phyloP scores from a whole-genome alignment of 2,329 filamentous ascomycete species.

The Parasarocladium wereldwijsianum region DNA sequence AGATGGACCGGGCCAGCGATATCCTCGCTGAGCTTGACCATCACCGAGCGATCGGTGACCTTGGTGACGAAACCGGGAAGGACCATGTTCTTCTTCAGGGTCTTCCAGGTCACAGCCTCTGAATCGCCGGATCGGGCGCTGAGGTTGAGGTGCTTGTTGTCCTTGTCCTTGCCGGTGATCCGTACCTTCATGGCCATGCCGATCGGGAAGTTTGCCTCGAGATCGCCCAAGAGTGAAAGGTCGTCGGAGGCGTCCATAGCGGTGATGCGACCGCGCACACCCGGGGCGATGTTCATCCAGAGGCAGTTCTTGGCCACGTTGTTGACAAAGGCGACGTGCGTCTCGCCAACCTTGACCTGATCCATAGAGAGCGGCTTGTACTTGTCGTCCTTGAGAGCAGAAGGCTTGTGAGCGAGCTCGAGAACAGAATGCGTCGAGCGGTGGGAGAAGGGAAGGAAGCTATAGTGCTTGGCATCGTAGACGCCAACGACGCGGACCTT shows the following conservation, averaged over 20 bases:
- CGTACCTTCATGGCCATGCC: constrained; percentile 77
- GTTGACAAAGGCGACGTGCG: constrained; percentile 76
- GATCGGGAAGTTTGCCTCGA: constrained; percentile 69
- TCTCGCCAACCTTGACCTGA: constrained; percentile 56
- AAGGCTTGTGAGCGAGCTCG: constrained; percentile 72
- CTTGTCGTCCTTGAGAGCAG: constrained; percentile 36
- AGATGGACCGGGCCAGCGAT: constrained; percentile 70
- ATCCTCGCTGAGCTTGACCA: constrained; percentile 71
- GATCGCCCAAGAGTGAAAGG: constrained; percentile 59
- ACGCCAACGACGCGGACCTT: constrained; percentile 52
- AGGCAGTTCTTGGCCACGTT: constrained; percentile 67
- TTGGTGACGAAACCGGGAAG: constrained; percentile 76
- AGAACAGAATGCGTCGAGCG: constrained; percentile 68
- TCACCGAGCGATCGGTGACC: constrained; percentile 65
- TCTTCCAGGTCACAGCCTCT: constrained; percentile 47
- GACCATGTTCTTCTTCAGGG: constrained; percentile 64
- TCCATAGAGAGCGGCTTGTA: constrained; percentile 49
- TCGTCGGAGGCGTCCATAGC: constrained; percentile 81
- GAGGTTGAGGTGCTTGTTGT: constrained; percentile 66
- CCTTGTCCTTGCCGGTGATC: constrained; percentile 58
- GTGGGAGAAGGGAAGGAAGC: constrained; percentile 84
- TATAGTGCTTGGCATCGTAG: constrained; percentile 80
- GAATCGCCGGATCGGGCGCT: constrained; percentile 46
- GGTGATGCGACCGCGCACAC: constrained; percentile 69
- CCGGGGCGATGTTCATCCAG: constrained; percentile 85